A percentile compares a stretch with the other conserved stretches of the same genome.
phyloP scores from a whole-genome alignment of 2,329 filamentous ascomycete species.

The Pezicula radicicola region DNA sequence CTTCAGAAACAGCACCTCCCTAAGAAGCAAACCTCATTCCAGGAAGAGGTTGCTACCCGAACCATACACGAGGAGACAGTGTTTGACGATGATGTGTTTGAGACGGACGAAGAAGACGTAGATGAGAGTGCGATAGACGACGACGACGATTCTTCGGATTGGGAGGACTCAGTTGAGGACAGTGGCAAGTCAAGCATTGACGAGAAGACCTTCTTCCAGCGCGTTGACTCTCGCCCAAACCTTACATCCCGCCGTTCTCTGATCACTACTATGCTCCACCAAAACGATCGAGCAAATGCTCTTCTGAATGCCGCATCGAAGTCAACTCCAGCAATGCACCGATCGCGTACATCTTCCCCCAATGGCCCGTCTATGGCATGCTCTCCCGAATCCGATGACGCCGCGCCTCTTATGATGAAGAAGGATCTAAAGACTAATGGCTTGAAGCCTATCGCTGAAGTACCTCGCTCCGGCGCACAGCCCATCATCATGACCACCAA shows the following conservation, averaged over 20 bases:
- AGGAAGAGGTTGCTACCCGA: slow-evolving; percentile 68
- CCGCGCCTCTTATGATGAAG: slow-evolving; percentile 54
- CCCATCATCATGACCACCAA: slow-evolving; percentile 77
- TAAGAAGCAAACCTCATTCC: slow-evolving; percentile 82
- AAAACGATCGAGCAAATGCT: slow-evolving; percentile 68
- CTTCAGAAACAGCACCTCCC: slow-evolving; percentile 40
- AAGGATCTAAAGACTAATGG: slow-evolving; percentile 25
- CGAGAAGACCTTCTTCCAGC: slow-evolving; percentile 78
- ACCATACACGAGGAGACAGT: slow-evolving; percentile 58
- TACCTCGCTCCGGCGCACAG: slow-evolving; percentile 60
- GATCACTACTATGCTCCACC: slow-evolving; percentile 83
- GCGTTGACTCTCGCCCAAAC: slow-evolving; percentile 84
- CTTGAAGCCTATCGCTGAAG: slow-evolving; percentile 38
- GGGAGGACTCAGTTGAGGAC: slow-evolving; percentile 70
- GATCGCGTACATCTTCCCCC: slow-evolving; percentile 64
- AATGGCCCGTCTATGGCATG: slow-evolving; percentile 63
- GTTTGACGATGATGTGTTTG: slow-evolving; percentile 51
- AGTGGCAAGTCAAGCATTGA: slow-evolving; percentile 81
- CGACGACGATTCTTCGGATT: slow-evolving; percentile 56
- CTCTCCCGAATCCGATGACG: slow-evolving; percentile 36
- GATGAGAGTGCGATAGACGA: slow-evolving; percentile 83
- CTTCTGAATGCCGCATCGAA: slow-evolving; percentile 60
- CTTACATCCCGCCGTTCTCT: slow-evolving; percentile 83
- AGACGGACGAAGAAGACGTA: slow-evolving; percentile 63
- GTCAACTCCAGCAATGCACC: slow-evolving; percentile 50